Base-by-base conservation (phyloP, 441 rosid genomes). In the Adansonia grandidieri region DNA sequence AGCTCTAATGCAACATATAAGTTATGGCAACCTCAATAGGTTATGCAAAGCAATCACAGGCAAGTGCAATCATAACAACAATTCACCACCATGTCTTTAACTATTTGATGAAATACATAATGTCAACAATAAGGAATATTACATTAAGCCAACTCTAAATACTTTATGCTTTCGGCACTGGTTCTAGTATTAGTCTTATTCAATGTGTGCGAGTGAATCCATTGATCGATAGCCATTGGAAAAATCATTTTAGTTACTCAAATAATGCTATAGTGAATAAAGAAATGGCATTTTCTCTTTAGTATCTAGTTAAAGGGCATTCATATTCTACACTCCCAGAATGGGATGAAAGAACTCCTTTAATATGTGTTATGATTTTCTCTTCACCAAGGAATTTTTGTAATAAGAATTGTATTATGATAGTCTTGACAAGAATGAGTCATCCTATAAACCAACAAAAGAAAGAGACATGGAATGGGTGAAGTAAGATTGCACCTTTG, bases 391-490 rank as follows among this genome's bases (percentile, higher is more conserved):
- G 9, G 11, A 40, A 14, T 24, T 7, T 10, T 0, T 24, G 0
- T 1, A 37, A 1, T 6, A 7, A 8, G 42, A 6, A 13, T 24
- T 53, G 7, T 28, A 9, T 17, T 42, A 8, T 75, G 60, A 65
- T 85, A 70, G 77, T 73, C 7, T 71, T 82, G 63, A 85, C 79
- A 15, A 80, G 83, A 50, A 50, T 17, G 9, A 62, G 32, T 10
- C 77, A 2, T 45, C 81, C 13, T 74, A 15, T n/a, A n/a, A 15
- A 19, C 17, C 37, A 4, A 2, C 44, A 0, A 62, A 19, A 67
- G 9, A 13, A 48, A 28, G 78, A 53, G 32, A 10, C 11, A 0
- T 9, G 19, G 61, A 15, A 14, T 78, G 81, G 81, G 10, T 9
- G 4, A 75, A 66, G 64, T 67, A 15, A 28, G 79, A 82, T 14